Base-by-base conservation (phyloP, 768 basidiomycete genomes). In the Cystofilobasidium macerans region DNA sequence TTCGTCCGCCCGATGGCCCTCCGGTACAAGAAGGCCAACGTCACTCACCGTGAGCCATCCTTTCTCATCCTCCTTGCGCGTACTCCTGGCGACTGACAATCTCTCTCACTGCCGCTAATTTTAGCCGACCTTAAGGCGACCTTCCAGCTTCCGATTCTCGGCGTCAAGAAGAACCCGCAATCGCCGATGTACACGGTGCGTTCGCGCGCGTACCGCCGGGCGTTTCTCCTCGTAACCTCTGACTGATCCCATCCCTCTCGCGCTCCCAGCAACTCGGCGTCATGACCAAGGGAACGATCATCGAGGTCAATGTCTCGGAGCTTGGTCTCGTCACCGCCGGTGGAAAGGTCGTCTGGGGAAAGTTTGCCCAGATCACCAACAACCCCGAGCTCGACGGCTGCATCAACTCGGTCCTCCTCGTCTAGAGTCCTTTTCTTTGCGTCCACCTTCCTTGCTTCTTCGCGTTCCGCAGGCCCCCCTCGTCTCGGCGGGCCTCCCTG, bases 121-220 rank as follows among this genome's bases (percentile, higher is more conserved):
- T 30, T 73, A 95, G 92, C 94, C 64, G 94, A 97, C 74, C 79
- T 98, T 56, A 97, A 94, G 78, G 95, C 94, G 11, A 99, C 95
- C 5, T 99, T 99, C 83, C 95, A 99, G 76, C 81, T 99, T 6
- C 92, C 94, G 71, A 98, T 99, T 70, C 79, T 99, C 51, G 89
- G 89, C 53, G 95, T 99, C 64, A 99, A 99, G 82, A 98, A 98
- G 81, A 99, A 99, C 73, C 95, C 95, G 30, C 95, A 98, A 75
- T 95, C 92, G 24, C 94, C 95, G 0, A 65, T 75, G 30, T 74
- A 74, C 69, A 74, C 76, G 14, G 72, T 73, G 11, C 35, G 65
- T 66, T 14, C 16, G 3, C 26, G 8, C 40, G 5, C 2, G 18
- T 9, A 2, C 35, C 38, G 11, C 9, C 13, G 3, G 56, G 22